phyloP scores from a whole-genome alignment of 2,329 filamentous ascomycete species.

The Fusarium sp. region DNA sequence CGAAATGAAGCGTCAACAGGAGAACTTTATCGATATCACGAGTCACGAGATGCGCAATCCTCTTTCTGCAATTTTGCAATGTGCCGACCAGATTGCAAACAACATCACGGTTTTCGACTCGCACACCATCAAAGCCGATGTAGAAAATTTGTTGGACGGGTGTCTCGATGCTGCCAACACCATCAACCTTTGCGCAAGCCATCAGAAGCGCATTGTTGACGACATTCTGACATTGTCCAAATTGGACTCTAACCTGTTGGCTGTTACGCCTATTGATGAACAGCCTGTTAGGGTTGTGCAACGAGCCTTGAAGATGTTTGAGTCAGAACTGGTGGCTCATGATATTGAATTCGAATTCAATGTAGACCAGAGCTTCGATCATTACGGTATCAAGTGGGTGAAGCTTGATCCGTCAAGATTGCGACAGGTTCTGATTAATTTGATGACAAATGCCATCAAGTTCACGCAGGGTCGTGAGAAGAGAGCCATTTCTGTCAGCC shows the following conservation, averaged over 20 bases:
- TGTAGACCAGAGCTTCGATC: constrained; percentile 74
- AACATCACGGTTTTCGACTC: constrained; percentile 58
- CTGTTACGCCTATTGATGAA: constrained; percentile 76
- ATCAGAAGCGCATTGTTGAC: constrained; percentile 79
- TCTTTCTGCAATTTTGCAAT: constrained; percentile 78
- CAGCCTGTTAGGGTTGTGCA: constrained; percentile 76
- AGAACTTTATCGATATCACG: constrained; percentile 80
- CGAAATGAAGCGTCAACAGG: constrained; percentile 78
- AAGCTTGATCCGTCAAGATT: constrained; percentile 80
- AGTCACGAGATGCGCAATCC: constrained; percentile 83
- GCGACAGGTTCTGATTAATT: constrained; percentile 79
- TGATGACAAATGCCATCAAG: constrained; percentile 76
- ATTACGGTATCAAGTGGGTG: constrained; percentile 75
- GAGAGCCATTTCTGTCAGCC: constrained; percentile 70
- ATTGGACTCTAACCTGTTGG: constrained; percentile 75
- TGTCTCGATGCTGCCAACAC: constrained; percentile 83
- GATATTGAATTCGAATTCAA: constrained; percentile 77
- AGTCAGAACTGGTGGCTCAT: constrained; percentile 77
- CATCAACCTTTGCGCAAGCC: constrained; percentile 81
- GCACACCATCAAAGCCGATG: constrained; percentile 54
- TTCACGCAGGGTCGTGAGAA: constrained; percentile 71
- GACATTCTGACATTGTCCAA: constrained; percentile 75
- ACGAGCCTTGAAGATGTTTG: constrained; percentile 80
- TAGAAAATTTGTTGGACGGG: constrained; percentile 62
- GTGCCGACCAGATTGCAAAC: constrained; percentile 76